These are phyloP conservation scores for Rhizophora apiculata DNA, from an alignment of 345 rosid species.

Conservation along the genomic window DNA sequence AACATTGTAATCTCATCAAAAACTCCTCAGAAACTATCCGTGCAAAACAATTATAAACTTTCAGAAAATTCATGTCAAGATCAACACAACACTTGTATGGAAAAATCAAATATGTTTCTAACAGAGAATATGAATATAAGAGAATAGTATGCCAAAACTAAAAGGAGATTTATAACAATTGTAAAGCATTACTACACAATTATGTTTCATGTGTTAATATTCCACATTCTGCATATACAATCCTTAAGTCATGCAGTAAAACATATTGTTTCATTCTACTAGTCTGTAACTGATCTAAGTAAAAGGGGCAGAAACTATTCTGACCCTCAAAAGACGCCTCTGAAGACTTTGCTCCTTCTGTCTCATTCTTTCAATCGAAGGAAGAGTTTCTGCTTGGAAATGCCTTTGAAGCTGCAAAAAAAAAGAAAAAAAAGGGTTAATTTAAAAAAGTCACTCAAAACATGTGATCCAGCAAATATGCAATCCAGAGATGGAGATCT, in stretches of 20 bases:
- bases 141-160: no score
- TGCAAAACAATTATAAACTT: no score
- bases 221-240: background rate
- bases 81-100: no score
- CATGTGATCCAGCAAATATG: background rate
- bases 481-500: background rate
- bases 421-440: background rate
- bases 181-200: no score
- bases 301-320: background rate
- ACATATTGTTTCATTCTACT: background rate
- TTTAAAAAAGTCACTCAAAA: conserved; percentile 19
- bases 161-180: no score
- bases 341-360: conserved; percentile 94
- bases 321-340: conserved; percentile 86
- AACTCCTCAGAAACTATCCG: no score
- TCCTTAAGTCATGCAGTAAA: background rate
- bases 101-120: background rate
- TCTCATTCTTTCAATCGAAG: conserved; percentile 82
- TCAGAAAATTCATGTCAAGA: no score
- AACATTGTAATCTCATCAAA: background rate
- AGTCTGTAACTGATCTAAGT: background rate
- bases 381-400: conserved; percentile 92
- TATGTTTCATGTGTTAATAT: background rate
- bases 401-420: conserved; percentile 87
- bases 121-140: background rate